Base-by-base conservation (phyloP, 805 yeast species). In the Maudiozyma pseudohumilis region DNA sequence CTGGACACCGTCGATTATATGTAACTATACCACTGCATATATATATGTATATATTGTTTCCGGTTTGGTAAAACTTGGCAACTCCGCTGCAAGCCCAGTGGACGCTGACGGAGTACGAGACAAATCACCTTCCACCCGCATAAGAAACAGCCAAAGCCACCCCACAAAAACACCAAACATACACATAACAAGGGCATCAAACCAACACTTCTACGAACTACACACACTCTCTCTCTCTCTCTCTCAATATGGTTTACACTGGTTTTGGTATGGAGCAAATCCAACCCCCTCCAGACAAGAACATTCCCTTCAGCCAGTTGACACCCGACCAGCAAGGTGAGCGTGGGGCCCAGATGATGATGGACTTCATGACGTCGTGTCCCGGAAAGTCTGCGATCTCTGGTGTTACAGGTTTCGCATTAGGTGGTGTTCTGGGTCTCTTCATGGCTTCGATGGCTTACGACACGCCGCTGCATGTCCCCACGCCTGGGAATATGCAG, bases 351-450 rank as follows among this genome's bases (percentile, higher is more conserved):
- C 65, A 68, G 52, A 77, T 75, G 53, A 82, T 89, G 80, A 75
- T 86, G 56, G 76, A 71, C 36, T 75, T 81, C 61, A 85, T 88
- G 87, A 74, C 80, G 46, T 83, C 95, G 5, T 89, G 98, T 64
- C 96, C 96, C 0, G 97, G 96, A 15, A 89, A 92, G 57, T 75
- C 95, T 0, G 79, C 71, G 18, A 77, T 88, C 69, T 81, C 95
- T 21, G 97, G 96, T 43, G 96, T 80, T 16, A 78, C 94, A 11
- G 97, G 97, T 17, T 89, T 85, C 61, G 88, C 80, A 27, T 74
- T 89, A 26, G 97, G 97, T 63, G 97, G 96, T 43, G 82, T 88
- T 41, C 87, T 89, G 60, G 96, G 97, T 44, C 64, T 92, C 34
- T 87, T 89, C 66, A 92, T 89, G 96, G 89, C 92, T 3, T 64